phyloP scores from a whole-genome alignment of 352 stramenopile species.

The Phytophthora agathidicida region DNA sequence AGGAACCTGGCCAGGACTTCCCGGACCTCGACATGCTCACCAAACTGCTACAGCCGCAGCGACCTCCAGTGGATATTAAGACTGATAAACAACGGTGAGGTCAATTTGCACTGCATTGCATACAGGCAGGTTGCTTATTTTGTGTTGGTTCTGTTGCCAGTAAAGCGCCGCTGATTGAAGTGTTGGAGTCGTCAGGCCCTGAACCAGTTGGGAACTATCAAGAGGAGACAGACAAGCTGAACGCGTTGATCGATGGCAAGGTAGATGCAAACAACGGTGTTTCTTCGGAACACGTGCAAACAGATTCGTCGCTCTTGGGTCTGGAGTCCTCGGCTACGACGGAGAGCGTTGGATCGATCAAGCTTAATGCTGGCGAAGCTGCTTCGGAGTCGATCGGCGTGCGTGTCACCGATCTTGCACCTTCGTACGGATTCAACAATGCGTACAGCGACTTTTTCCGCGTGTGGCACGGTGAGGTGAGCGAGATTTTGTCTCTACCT shows the following conservation, averaged over 20 bases:
- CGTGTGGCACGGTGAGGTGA: constrained; percentile 92
- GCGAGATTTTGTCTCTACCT: constrained; percentile 93
- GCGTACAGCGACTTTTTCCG: constrained; percentile 93
- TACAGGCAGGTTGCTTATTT: not conserved
- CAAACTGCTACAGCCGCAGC: constrained; percentile 85
- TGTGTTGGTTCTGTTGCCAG: constrained; percentile 19
- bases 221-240: constrained; percentile 27
- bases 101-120: not conserved
- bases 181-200: constrained; percentile 55
- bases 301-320: constrained; percentile 55
- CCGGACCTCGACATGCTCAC: constrained; percentile 94
- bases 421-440: constrained; percentile 95
- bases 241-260: constrained; percentile 29
- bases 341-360: constrained; percentile 11
- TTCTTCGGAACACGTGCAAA: constrained; percentile 8
- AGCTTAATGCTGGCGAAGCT: constrained; percentile 13
- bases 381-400: constrained; percentile 23
- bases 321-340: constrained; percentile 39
- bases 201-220: constrained; percentile 28
- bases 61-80: constrained; percentile 44
- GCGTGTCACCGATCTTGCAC: constrained; percentile 51
- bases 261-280: not conserved
- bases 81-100: constrained; percentile 35
- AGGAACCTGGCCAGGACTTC: constrained; percentile 87
- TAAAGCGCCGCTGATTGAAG: constrained; percentile 81